Evolutionary conservation across 2,329 filamentous ascomycete genomes (phyloP).

Genomic region (Meredithiella fracta): DNA sequence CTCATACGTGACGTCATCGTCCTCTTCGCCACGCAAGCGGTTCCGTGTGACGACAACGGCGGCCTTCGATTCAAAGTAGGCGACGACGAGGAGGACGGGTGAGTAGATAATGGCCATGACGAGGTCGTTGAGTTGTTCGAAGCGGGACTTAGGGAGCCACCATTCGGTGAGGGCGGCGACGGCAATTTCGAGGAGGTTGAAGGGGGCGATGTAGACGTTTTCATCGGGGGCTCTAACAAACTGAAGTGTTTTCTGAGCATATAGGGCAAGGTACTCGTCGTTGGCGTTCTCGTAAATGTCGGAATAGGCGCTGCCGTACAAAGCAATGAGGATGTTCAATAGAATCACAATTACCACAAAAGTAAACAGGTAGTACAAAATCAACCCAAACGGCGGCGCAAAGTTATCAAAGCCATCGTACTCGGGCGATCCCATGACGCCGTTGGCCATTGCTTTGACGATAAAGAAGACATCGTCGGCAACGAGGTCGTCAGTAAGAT

Average conservation of each 20-base stretch:
- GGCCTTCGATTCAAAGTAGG: constrained; percentile 49
- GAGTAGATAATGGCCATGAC: constrained; percentile 80
- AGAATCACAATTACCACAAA: constrained; percentile 90
- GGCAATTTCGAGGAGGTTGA: constrained; percentile 85
- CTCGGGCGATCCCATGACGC: constrained; percentile 80
- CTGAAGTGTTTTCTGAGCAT: constrained; percentile 87
- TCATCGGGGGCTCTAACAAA: constrained; percentile 94
- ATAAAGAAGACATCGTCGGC: constrained; percentile 58
- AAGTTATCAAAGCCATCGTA: constrained; percentile 82
- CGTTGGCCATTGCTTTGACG: constrained; percentile 69
- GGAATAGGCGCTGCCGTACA: constrained; percentile 93
- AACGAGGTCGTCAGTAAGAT: constrained; percentile 59
- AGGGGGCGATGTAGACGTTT: constrained; percentile 91
- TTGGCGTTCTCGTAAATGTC: constrained; percentile 87
- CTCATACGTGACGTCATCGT: constrained; percentile 77
- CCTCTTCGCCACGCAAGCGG: constrained; percentile 62
- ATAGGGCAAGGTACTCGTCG: constrained; percentile 89
- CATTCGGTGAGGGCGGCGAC: constrained; percentile 71
- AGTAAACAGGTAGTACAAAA: constrained; percentile 94
- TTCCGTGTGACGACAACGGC: constrained; percentile 56
- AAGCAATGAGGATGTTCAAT: constrained; percentile 87
- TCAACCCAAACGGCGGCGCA: constrained; percentile 78
- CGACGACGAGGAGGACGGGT: constrained; percentile 65
- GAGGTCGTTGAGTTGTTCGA: constrained; percentile 70
- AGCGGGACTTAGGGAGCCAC: constrained; percentile 66